Conservation (phyloP, 345 rosid species). For the Populus davidiana region DNA sequence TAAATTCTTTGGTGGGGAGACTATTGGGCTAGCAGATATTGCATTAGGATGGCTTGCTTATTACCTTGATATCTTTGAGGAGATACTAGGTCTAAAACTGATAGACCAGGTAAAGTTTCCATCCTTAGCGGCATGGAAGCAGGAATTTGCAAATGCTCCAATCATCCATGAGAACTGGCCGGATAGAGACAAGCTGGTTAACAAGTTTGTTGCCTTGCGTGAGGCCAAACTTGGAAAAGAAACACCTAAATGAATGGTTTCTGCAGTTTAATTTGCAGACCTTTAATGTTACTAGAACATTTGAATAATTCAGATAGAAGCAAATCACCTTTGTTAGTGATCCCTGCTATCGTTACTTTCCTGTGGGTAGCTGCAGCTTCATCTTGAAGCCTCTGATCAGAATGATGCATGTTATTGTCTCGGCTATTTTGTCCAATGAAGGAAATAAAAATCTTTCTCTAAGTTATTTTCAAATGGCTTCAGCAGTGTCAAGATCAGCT, state of each 20-base stretch:
- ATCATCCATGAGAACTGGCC: constrained; percentile 10
- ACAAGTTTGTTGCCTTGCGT: not conserved
- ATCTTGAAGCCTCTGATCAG: not conserved
- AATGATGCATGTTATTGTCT: not conserved
- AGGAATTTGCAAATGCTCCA: constrained; percentile 3
- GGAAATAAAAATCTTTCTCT: not conserved
- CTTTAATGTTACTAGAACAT: not conserved
- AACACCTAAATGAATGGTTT: not conserved
- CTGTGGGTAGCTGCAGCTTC: not conserved
- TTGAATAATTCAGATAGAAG: not conserved
- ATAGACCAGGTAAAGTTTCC: constrained; percentile 8
- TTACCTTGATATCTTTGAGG: not conserved
- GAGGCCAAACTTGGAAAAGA: not conserved
- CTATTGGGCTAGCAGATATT: constrained; percentile 11
- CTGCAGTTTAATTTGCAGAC: not conserved
- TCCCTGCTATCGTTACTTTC: not conserved
- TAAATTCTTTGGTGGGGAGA: constrained; percentile 12
- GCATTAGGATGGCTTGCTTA: constrained; percentile 20
- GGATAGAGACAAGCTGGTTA: not conserved
- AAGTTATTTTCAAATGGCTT: not conserved
- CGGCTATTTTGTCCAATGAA: not conserved
- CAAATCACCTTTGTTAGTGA: not conserved
- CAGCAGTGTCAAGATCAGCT: not conserved
- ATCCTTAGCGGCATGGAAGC: not conserved
- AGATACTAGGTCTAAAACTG: not conserved